Percentiles rank a stretch among this genome's conserved stretches.
Evolutionary conservation across 805 yeast genomes (phyloP).

Genomic region (Candida arabinofermentans): DNA sequence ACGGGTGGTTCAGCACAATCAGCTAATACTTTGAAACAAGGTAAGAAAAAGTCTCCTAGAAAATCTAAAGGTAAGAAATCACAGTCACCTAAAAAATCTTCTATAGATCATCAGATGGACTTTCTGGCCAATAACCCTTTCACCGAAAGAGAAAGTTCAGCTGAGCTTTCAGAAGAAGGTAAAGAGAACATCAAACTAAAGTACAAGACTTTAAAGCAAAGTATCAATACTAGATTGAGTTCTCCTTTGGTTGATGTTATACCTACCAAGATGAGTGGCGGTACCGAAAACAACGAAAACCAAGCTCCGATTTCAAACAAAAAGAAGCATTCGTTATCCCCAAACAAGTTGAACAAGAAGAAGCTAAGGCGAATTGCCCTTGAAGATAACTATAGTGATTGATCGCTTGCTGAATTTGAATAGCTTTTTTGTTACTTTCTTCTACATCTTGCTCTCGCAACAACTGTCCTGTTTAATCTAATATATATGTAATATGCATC

Average conservation of each 20-base stretch:
- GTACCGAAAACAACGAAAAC: slow-evolving; percentile 5
- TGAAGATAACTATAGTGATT: slow-evolving; percentile 18
- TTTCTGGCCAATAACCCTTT: slow-evolving; percentile 10
- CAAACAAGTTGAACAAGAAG: slow-evolving; percentile 13
- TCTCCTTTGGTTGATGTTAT: slow-evolving; percentile 1
- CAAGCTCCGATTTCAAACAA: neutral
- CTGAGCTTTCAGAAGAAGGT: neutral
- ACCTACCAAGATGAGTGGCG: neutral
- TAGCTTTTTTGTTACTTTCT: neutral
- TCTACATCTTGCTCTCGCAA: too few species aligned
- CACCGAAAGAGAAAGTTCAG: neutral
- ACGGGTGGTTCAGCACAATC: too few species aligned
- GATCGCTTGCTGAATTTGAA: too few species aligned
- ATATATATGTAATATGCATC: too few species aligned
- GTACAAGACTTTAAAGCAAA: slow-evolving; percentile 1
- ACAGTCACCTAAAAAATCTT: slow-evolving; percentile 3
- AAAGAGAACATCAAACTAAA: neutral
- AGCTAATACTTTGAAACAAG: slow-evolving; percentile 1
- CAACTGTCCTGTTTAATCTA: too few species aligned
- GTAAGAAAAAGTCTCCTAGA: slow-evolving; percentile 11
- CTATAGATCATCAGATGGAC: slow-evolving; percentile 10
- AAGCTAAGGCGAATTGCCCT: slow-evolving; percentile 17
- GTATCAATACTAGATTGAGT: neutral
- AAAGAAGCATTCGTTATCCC: slow-evolving; percentile 16
- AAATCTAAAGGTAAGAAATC: slow-evolving; percentile 10